Conservation (phyloP, 2,329 filamentous ascomycete genomes). For the Epicoccum nigrum region DNA sequence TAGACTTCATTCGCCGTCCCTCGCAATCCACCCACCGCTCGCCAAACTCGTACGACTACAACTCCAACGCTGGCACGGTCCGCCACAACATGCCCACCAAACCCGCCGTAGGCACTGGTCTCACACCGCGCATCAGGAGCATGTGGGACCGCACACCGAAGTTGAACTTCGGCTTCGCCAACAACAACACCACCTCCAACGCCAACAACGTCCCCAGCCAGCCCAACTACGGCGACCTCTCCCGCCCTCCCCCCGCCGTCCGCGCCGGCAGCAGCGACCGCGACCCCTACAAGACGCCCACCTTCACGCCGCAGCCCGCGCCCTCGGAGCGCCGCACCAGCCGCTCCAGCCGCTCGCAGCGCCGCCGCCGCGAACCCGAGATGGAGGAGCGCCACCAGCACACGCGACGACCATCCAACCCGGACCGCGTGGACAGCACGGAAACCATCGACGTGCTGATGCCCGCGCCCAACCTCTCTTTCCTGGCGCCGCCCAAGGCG, state of each 20-base stretch:
- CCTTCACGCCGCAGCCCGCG: constrained; percentile 31
- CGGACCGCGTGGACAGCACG: constrained; percentile 42
- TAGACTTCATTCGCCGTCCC: constrained; percentile 46
- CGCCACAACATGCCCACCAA: constrained; percentile 24
- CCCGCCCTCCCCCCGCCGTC: constrained; percentile 32
- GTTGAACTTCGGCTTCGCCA: constrained; percentile 35
- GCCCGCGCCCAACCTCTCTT: constrained; percentile 41
- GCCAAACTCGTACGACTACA: constrained; percentile 32
- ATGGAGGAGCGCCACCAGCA: neutral
- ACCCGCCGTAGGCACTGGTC: constrained; percentile 25
- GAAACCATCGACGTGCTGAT: constrained; percentile 55
- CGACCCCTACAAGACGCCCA: constrained; percentile 43
- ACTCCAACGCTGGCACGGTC: constrained; percentile 34
- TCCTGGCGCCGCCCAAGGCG: constrained; percentile 40
- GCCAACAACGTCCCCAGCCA: constrained; percentile 19
- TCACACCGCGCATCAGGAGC: constrained; percentile 43
- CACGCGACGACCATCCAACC: constrained; percentile 3
- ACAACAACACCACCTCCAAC: neutral
- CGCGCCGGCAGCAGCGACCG: constrained; percentile 34
- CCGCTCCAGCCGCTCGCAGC: constrained; percentile 18
- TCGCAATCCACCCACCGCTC: constrained; percentile 29
- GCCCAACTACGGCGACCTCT: constrained; percentile 18
- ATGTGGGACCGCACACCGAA: constrained; percentile 46
- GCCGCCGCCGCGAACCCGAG: constrained; percentile 12
- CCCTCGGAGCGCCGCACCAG: constrained; percentile 26